Evolutionary conservation across 129 eudicot species (phyloP), one percentile per base, ranked within the genome.

Genomic region (Tanacetum coccineum): DNA sequence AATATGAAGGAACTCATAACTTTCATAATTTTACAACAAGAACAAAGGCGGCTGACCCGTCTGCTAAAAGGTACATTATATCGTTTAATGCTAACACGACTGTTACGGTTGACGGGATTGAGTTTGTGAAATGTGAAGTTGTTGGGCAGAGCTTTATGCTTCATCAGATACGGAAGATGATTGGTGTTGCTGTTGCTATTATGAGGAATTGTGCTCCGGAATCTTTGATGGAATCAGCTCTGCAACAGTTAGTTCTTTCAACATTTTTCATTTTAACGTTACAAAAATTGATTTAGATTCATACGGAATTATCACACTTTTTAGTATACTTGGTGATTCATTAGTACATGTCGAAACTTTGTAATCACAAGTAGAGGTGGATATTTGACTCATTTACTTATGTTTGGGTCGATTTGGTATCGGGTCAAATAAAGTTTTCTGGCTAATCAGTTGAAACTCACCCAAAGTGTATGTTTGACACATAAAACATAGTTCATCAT

Each of bases 131-230:
- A 78, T 93, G 98, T 70, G 92, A 93, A 63, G 95, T 93, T 58
- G 75, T 93, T 28, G 96, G 98, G 55, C 95, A 93, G 70, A 93
- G 98, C 79, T 93, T 93, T 70, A 93, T 93, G 96, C 96, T 93
- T 74, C 98, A 93, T 63, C 98, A 93, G 65, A 93, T 93, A 2
- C 40, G 98, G 71, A 93, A 93, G 71, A 82, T 93, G 98, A 82
- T 93, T 46, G 98, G 98, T 68, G 76, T 84, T 64, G 96, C 98
- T 1, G 96, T 93, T 60, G 90, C 95, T 2, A 73, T 93, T 39
- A 85, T 88, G 95, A 84, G 98, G 86, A 77, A 84, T 74, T 67
- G 77, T 68, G 84, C 88, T 58, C 87, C 92, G 0, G 98, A 88
- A 63, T 93, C 92, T 10, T 60, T 93, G 70, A 83, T 86, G 20